Conservation (phyloP, 2,329 filamentous ascomycete species). For the Trichophyton benhamiae region DNA sequence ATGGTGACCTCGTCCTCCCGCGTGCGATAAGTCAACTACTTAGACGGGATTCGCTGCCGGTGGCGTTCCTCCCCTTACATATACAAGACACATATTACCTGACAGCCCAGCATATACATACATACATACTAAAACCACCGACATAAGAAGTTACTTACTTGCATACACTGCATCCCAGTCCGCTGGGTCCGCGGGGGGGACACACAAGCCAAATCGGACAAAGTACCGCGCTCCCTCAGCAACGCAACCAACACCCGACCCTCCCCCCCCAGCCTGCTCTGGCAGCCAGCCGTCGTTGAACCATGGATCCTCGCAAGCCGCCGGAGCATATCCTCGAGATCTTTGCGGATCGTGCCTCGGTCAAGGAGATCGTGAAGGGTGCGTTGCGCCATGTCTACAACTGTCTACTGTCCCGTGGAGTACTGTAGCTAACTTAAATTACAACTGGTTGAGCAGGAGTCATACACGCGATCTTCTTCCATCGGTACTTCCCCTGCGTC, state of each 20-base stretch:
- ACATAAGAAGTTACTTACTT: too few relatives aligned
- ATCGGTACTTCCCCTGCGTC: slow-evolving; percentile 87
- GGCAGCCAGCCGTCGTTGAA: not conserved
- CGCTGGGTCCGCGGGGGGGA: not conserved
- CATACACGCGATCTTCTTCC: slow-evolving; percentile 96
- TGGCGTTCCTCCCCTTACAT: not conserved
- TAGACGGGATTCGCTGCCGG: not conserved
- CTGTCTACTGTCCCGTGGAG: too few relatives aligned
- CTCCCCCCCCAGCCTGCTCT: too few relatives aligned
- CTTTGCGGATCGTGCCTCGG: slow-evolving; percentile 78
- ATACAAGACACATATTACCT: not conserved
- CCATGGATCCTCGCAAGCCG: slow-evolving; percentile 53
- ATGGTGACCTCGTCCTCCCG: not conserved
- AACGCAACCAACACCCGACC: too few relatives aligned
- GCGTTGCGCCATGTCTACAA: slow-evolving; percentile 15
- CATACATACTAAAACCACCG: not conserved
- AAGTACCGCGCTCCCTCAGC: too few relatives aligned
- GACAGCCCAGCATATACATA: not conserved
- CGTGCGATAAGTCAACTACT: not conserved
- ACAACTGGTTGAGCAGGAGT: slow-evolving; percentile 47
- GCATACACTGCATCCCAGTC: not conserved
- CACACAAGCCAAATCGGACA: not conserved
- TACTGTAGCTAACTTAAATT: too few relatives aligned
- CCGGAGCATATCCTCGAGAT: slow-evolving; percentile 90
- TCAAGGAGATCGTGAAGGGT: slow-evolving; percentile 92